A percentile compares a stretch with the other conserved stretches of the same genome.
phyloP scores from a whole-genome alignment of 345 rosid species.

The Gossypium mustelinum region DNA sequence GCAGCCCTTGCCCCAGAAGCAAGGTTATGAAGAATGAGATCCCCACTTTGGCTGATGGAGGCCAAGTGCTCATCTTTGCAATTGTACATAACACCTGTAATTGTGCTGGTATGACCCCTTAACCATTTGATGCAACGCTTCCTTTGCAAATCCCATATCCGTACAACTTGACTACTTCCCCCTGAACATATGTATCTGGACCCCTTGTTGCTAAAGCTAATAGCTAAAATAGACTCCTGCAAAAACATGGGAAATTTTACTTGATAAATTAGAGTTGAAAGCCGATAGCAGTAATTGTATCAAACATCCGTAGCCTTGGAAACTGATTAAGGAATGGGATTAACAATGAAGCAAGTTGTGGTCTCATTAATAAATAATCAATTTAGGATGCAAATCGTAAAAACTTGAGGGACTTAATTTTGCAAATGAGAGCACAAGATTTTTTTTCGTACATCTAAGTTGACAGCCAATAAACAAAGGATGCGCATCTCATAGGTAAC shows the following conservation, averaged over 20 bases:
- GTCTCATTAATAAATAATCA: neutral
- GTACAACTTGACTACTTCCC: conserved; percentile 82
- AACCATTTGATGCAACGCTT: conserved; percentile 89
- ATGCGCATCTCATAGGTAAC: neutral
- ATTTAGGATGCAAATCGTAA: neutral
- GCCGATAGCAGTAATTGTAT: neutral
- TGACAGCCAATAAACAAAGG: neutral
- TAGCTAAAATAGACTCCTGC: conserved; percentile 81
- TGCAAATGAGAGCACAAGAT: neutral
- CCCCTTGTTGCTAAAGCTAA: conserved; percentile 82
- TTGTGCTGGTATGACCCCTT: conserved; percentile 81
- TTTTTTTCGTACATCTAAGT: neutral
- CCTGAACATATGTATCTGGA: conserved; percentile 94
- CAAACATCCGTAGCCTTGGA: neutral
- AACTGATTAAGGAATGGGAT: conserved; percentile 6
- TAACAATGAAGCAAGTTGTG: neutral
- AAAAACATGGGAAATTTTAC: conserved; percentile 17
- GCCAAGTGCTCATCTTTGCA: conserved; percentile 98
- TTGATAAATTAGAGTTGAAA: conserved; percentile 14
- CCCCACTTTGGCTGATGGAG: conserved; percentile 80
- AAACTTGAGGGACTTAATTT: neutral
- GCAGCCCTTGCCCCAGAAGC: conserved; percentile 84
- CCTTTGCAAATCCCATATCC: conserved; percentile 97
- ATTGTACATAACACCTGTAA: conserved; percentile 89
- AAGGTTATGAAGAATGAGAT: conserved; percentile 91